Evolutionary conservation across 495 filamentous ascomycete species (phyloP).

Genomic region (Cercophora samala): DNA sequence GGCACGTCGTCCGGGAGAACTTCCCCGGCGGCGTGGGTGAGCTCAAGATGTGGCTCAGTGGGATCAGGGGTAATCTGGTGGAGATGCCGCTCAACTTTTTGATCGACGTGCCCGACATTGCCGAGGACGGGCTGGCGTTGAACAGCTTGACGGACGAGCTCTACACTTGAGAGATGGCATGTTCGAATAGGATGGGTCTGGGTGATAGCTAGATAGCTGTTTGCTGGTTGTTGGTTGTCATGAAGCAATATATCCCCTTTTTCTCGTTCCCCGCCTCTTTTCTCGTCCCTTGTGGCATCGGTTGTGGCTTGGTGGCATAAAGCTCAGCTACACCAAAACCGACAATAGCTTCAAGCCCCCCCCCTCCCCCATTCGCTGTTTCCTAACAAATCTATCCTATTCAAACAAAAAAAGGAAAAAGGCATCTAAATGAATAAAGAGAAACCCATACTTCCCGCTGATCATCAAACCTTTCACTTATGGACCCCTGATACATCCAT

Average conservation of each 20-base stretch:
- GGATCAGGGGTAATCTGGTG: constrained; percentile 75
- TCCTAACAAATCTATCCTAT: too few relatives aligned
- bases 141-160: constrained; percentile 80
- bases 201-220: neutral
- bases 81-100: constrained; percentile 93
- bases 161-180: constrained; percentile 61
- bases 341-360: too few relatives aligned
- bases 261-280: neutral
- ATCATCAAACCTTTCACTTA: neutral
- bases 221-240: neutral
- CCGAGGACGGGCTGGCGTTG: constrained; percentile 74
- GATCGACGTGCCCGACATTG: constrained; percentile 78
- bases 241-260: neutral
- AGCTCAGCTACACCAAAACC: too few relatives aligned
- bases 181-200: neutral
- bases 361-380: too few relatives aligned
- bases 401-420: too few relatives aligned
- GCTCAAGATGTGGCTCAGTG: constrained; percentile 76
- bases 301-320: too few relatives aligned
- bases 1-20: constrained; percentile 80
- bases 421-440: too few relatives aligned
- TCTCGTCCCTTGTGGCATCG: neutral
- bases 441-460: too few relatives aligned
- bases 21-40: constrained; percentile 65
- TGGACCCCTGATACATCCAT: too few relatives aligned